Conservation (phyloP, 306 rosid genomes). For the Rosa rugosa region DNA sequence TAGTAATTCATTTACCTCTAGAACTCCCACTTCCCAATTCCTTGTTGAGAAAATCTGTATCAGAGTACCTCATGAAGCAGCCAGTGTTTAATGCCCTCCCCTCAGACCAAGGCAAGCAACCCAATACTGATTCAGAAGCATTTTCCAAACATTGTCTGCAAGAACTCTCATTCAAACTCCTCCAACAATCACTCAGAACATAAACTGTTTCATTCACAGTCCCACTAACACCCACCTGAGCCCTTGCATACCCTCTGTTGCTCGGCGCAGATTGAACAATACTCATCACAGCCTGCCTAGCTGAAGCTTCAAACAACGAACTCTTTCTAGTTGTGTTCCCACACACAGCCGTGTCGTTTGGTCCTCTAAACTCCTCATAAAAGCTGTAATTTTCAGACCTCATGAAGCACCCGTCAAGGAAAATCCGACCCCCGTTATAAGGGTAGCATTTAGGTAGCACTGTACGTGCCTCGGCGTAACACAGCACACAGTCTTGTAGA, state of each 20-base stretch:
- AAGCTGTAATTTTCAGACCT: conserved; percentile 81
- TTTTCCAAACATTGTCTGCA: conserved; percentile 73
- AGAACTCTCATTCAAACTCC: conserved; percentile 56
- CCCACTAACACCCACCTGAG: conserved; percentile 36
- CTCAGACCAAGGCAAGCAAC: conserved; percentile 79
- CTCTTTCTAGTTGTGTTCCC: conserved; percentile 53
- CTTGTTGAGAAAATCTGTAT: conserved; percentile 72
- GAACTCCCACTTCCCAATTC: conserved; percentile 41
- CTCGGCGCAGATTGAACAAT: conserved; percentile 49
- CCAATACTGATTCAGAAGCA: conserved; percentile 57
- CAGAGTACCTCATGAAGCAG: conserved; percentile 91
- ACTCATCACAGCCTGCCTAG: conserved; percentile 42
- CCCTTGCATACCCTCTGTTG: conserved; percentile 54
- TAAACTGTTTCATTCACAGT: conserved; percentile 50
- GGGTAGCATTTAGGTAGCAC: conserved; percentile 87
- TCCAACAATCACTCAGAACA: conserved; percentile 88
- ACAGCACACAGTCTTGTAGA: conserved; percentile 68
- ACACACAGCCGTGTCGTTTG: conserved; percentile 55
- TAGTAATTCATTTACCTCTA: conserved; percentile 41
- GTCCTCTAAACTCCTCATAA: conserved; percentile 53
- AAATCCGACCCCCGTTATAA: conserved; percentile 63
- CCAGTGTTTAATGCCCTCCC: conserved; percentile 79
- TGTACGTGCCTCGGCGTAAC: conserved; percentile 81
- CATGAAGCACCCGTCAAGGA: conserved; percentile 95
- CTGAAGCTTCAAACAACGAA: conserved; percentile 43